Base-by-base conservation (phyloP, 2,329 filamentous ascomycete species). In the Ustilaginoidea virens region DNA sequence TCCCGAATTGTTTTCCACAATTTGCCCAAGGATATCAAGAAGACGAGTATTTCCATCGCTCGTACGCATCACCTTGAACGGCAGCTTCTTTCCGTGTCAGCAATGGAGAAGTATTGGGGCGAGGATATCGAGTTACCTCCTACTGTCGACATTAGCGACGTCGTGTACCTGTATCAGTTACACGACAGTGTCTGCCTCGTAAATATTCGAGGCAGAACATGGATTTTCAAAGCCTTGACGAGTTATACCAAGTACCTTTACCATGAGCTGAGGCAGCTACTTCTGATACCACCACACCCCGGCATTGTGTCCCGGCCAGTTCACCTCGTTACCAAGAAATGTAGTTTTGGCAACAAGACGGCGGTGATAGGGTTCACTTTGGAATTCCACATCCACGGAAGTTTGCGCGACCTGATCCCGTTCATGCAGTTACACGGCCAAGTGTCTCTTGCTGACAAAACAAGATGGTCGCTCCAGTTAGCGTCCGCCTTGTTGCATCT, bases 181-280 rank as follows among this genome's bases (percentile, higher is more conserved):
- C 64, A 73, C 37, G 70, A 74, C 40, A 71, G 67, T 35, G 63
- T 74, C 25, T 69, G 63, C 32, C 49, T 72, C 10, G 66, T 73
- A 25, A 48, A 51, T 18, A 52, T 64, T 23, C 37, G 48, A 13
- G 51, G 46, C 5, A 40, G 49, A 27, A 44, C 54, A 3, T 64
- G 60, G 53, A 62, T 72, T 32, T 60, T 75, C 47, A 75, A 75
- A 43, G 64, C 66, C 3, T 44, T 73, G 23, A 65, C 63, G 3
- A 67, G 63, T 46, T 62, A 60, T 36, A 57, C 65, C 34, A 72
- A 72, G 40, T 74, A 66, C 40, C 52, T 75, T 21, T 74, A 74
- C 41, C 66, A 73, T 38, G 70, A 75, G 45, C 53, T 75, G 12
- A 61, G 61, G 30, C 58, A 61, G 15, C 57, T 75, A 2, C 59